phyloP scores from a whole-genome alignment of 2,329 filamentous ascomycete species.

The Fusarium nisikadoi region DNA sequence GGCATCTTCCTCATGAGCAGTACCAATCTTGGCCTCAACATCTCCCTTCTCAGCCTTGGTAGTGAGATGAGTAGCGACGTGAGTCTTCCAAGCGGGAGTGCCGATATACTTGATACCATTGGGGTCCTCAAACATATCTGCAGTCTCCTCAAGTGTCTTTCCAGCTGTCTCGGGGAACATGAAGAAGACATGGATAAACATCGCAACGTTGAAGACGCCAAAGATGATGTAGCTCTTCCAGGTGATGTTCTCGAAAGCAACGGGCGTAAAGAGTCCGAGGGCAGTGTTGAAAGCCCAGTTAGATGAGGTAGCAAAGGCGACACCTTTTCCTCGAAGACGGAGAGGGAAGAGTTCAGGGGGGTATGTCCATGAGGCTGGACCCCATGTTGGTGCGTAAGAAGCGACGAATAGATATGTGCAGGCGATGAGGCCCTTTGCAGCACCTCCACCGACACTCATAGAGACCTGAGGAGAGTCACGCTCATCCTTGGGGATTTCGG shows the following conservation, averaged over 20 bases:
- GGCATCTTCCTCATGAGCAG: conserved; percentile 5
- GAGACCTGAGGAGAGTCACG: conserved; percentile 59
- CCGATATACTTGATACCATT: conserved; percentile 36
- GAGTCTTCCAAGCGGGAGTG: conserved; percentile 40
- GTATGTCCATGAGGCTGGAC: conserved; percentile 64
- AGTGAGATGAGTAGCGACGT: conserved; percentile 4
- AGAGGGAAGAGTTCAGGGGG: conserved; percentile 66
- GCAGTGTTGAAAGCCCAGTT: conserved; percentile 57
- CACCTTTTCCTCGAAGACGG: conserved; percentile 61
- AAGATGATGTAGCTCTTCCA: conserved; percentile 39
- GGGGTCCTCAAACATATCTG: conserved; percentile 51
- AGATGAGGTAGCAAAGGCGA: conserved; percentile 60
- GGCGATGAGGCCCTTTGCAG: conserved; percentile 72
- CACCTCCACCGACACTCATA: conserved; percentile 56
- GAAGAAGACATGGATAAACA: conserved; percentile 50
- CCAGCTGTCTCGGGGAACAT: conserved; percentile 59
- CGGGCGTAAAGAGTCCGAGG: conserved; percentile 48
- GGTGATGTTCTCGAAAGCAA: conserved; percentile 43
- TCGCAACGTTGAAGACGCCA: conserved; percentile 36
- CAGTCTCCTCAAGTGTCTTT: conserved; percentile 71
- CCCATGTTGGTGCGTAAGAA: conserved; percentile 57
- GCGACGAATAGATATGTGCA: conserved; percentile 74
- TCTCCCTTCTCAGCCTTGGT: conserved; percentile 34
- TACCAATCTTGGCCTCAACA: conserved; percentile 33
- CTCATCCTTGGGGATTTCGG: conserved; percentile 55